A percentile compares a stretch with the other conserved stretches of the same genome.
Evolutionary conservation across 2,329 filamentous ascomycete species (phyloP).

Genomic region (Graphiopsis chlorocephala): DNA sequence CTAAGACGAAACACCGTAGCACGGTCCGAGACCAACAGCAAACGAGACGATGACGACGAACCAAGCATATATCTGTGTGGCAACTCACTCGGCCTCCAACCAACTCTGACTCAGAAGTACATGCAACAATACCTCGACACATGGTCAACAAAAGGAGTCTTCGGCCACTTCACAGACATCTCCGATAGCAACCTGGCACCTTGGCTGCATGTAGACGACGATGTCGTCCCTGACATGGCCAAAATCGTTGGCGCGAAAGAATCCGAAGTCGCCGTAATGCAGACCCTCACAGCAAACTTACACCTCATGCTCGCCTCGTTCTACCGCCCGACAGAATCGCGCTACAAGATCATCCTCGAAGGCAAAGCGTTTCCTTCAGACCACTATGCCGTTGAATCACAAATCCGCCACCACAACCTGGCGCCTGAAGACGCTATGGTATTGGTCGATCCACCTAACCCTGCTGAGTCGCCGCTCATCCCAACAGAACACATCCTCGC

Average conservation of each 20-base stretch:
- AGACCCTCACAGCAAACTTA: conserved; percentile 77
- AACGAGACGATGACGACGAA: conserved; percentile 28
- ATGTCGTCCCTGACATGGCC: conserved; percentile 66
- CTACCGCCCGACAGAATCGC: conserved; percentile 65
- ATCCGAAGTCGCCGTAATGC: conserved; percentile 82
- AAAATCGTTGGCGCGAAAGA: conserved; percentile 71
- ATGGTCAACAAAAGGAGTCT: conserved; percentile 81
- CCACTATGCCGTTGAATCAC: conserved; percentile 81
- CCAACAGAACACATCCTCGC: conserved; percentile 68
- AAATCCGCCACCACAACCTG: conserved; percentile 68
- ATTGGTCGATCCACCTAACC: conserved; percentile 63
- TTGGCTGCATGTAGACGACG: conserved; percentile 78
- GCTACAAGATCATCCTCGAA: conserved; percentile 81
- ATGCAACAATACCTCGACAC: conserved; percentile 73
- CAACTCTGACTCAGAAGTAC: conserved; percentile 63
- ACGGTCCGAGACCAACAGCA: background rate
- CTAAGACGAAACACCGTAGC: conserved; percentile 8
- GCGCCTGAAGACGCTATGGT: conserved; percentile 68
- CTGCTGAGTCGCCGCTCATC: conserved; percentile 48
- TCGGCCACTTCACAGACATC: conserved; percentile 73
- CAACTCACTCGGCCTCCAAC: conserved; percentile 84
- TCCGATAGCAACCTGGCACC: conserved; percentile 65
- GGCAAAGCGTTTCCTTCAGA: conserved; percentile 89
- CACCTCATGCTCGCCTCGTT: conserved; percentile 83
- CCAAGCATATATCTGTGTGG: conserved; percentile 78